phyloP scores from a whole-genome alignment of 352 stramenopile genomes.

The Globisporangium splendens region DNA sequence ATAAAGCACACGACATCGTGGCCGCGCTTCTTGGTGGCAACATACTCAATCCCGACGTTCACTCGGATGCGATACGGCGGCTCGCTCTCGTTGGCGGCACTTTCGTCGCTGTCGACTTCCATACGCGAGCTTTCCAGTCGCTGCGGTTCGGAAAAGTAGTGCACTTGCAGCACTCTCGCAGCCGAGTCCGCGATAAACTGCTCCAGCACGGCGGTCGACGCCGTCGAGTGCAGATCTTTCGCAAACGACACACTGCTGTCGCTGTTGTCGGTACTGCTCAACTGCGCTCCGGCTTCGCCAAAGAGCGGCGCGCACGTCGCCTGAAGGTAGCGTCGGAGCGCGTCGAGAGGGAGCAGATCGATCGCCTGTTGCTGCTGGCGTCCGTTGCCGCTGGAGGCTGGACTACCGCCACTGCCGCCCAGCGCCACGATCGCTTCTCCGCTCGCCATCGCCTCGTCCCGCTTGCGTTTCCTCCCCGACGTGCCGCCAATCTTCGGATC shows the following conservation, averaged over 20 bases:
- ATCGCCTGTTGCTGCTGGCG: conserved; percentile 16
- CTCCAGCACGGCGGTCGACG: conserved; percentile 43
- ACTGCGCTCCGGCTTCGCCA: conserved; percentile 40
- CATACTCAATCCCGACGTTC: conserved; percentile 79
- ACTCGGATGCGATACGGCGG: conserved; percentile 45
- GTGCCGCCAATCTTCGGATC: conserved; percentile 16
- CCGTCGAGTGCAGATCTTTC: conserved; percentile 30
- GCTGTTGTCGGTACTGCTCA: conserved; percentile 3
- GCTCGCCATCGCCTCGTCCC: conserved; percentile 12
- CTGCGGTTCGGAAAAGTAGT: conserved; percentile 34
- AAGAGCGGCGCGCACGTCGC: conserved; percentile 67
- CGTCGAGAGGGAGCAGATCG: conserved; percentile 38
- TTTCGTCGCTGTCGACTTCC: conserved; percentile 22
- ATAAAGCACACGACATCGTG: conserved; percentile 87
- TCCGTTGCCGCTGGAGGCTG: conserved; percentile 10
- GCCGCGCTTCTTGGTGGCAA: conserved; percentile 48
- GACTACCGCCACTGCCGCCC: not conserved
- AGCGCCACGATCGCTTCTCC: conserved; percentile 8
- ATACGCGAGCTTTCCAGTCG: conserved; percentile 4
- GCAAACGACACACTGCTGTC: conserved; percentile 23
- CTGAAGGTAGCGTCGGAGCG: conserved; percentile 62
- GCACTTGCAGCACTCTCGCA: conserved; percentile 70
- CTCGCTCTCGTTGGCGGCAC: conserved; percentile 14
- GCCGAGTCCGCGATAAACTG: conserved; percentile 67
- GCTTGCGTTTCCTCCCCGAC: conserved; percentile 15